These are phyloP conservation scores for Beauveria rudraprayagi DNA, from an alignment of 2,329 filamentous ascomycete genomes.

Conservation along the genomic window DNA sequence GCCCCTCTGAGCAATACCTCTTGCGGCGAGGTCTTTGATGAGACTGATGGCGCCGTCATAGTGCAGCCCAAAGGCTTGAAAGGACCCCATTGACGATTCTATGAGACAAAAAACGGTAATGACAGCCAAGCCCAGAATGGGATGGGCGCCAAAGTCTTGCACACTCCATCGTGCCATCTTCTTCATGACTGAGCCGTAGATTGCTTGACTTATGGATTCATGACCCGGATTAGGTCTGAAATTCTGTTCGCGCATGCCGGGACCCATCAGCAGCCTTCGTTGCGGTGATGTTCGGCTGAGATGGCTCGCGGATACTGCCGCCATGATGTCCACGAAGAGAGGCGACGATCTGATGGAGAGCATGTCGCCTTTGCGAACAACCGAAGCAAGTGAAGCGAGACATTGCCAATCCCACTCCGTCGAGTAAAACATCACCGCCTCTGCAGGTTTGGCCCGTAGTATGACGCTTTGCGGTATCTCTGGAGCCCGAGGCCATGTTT, in stretches of 20 bases:
- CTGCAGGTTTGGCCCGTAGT: background rate
- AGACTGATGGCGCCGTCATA: conserved; percentile 3
- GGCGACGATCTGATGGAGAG: background rate
- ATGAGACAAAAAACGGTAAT: conserved; percentile 17
- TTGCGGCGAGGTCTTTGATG: background rate
- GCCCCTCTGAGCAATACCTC: background rate
- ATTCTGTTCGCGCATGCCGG: background rate
- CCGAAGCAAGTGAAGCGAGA: background rate
- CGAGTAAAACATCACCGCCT: background rate
- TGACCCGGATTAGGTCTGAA: conserved; percentile 9
- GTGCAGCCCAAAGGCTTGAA: conserved; percentile 15
- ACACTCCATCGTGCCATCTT: conserved; percentile 11
- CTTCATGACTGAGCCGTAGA: conserved; percentile 11
- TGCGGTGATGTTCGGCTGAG: conserved; percentile 9
- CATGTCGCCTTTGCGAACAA: background rate
- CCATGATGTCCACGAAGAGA: conserved; percentile 2
- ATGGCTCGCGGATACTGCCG: conserved; percentile 10
- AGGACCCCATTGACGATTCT: conserved; percentile 19
- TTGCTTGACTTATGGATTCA: conserved; percentile 10
- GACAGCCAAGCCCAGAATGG: conserved; percentile 10
- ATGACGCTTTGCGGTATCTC: background rate
- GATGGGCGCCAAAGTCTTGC: conserved; percentile 7
- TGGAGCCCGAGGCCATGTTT: background rate
- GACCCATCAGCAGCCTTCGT: background rate
- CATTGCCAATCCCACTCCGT: background rate